Base-by-base conservation (phyloP, 2,329 filamentous ascomycete genomes). In the Monosporascus sp. region DNA sequence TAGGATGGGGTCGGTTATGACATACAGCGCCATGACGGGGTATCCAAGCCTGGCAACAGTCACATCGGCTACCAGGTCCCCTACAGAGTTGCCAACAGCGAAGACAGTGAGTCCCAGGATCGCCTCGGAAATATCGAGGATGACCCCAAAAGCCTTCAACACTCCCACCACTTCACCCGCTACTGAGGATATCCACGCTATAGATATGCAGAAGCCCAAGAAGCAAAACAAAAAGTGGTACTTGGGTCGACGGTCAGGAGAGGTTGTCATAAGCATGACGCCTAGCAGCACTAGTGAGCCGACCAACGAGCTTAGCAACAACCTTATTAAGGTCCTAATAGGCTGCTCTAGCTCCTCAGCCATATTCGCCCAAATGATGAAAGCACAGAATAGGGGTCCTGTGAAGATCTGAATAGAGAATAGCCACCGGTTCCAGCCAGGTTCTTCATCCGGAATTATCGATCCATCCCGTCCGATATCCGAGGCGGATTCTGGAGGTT, bases 121-220 rank as follows among this genome's bases (percentile, higher is more conserved):
- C 4, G 94, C 94, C 71, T 99, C 94, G 17, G 88, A 94, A 67
- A 99, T 99, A 65, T 89, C 87, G 52, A 96, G 76, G 49, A 99
- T 90, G 31, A 97, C 89, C 8, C 94, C 94, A 48, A 97, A 77
- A 1, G 94, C 88, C 73, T 99, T 97, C 59, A 99, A 80, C 6
- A 97, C 88, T 34, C 91, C 92, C 5, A 99, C 94, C 5, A 99
- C 94, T 74, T 99, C 93, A 37, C 91, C 90, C 2, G 94, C 93
- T 62, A 99, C 91, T 1, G 91, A 94, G 40, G 91, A 94, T 62
- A 97, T 97, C 94, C 95, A 99, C 24, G 90, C 88, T 53, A 97
- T 94, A 57, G 88, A 86, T 54, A 97, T 95, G 8, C 88, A 76
- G 66, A 99, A 99, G 7, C 95, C 94, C 37, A 95, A 76, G 64